Base-by-base conservation (phyloP, 306 rosid species). In the Quercus wislizeni region DNA sequence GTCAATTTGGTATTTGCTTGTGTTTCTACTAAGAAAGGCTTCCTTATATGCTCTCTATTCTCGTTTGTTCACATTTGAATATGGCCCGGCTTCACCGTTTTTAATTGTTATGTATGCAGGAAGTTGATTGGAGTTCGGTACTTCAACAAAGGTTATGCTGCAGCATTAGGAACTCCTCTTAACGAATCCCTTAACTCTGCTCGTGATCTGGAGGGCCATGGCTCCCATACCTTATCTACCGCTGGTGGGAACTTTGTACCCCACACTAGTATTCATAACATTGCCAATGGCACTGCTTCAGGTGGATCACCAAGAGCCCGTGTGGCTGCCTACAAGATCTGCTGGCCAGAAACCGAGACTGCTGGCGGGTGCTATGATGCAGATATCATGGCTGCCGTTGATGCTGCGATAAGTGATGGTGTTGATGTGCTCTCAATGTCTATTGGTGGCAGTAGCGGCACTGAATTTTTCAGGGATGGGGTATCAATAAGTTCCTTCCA, bases 261-360 rank as follows among this genome's bases (percentile, higher is more conserved):
- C 0, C 80, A 85, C 6, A 91, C 80, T 1, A 87, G 41, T 73
- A 86, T 90, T 6, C 81, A 85, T 6, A 94, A 97, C 10, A 13
- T 64, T 65, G 97, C 96, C 3, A 86, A 78, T 31, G 99, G 99
- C 41, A 91, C 93, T 1, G 97, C 96, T 0, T 90, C 87, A 1
- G 99, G 99, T 5, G 99, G 99, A n/a, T 89, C 99, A 1, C 98
- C 99, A 1, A 88, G 68, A 55, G 96, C 94, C 9, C 87, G 88
- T 5, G 92, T 93, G 74, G 99, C 88, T 23, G 78, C 97, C 28
- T 95, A 95, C 77, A 95, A 95, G 83, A 93, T 86, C 2, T 95
- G 98, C 9, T 95, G 97, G 97, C 87, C 84, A 4, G 80, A 20
- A 1, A 19, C 30, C 0, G 35, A 73, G 4, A 71, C 25, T 4